Evolutionary conservation across 768 basidiomycete species (phyloP).

Genomic region (Lactarius trivialis): DNA sequence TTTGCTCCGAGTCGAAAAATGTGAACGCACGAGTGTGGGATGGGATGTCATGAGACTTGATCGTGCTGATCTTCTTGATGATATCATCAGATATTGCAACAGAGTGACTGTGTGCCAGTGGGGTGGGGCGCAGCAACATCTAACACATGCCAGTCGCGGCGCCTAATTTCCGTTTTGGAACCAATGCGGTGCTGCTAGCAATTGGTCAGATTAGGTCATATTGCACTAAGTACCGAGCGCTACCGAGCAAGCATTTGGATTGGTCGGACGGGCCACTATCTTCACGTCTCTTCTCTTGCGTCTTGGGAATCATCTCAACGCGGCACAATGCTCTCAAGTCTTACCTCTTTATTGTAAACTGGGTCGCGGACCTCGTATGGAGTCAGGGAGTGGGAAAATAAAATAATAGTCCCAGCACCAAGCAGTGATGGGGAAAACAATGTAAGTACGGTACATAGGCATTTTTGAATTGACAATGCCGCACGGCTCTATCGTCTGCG

Average conservation of each 20-base stretch:
- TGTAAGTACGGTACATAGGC: conserved; percentile 10
- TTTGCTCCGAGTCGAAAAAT: neutral
- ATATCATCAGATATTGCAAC: neutral
- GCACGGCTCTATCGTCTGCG: conserved; percentile 12
- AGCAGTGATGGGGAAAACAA: conserved; percentile 1
- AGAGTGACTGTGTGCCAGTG: too few species aligned
- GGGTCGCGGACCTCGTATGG: neutral
- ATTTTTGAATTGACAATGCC: conserved; percentile 7
- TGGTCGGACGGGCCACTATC: neutral
- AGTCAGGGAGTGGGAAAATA: neutral
- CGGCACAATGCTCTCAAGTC: neutral
- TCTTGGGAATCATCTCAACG: neutral
- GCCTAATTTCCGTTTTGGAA: neutral
- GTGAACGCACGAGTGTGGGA: neutral
- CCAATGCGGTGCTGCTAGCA: too few species aligned
- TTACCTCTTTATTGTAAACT: neutral
- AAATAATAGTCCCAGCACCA: neutral
- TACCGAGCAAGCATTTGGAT: neutral
- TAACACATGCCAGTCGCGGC: too few species aligned
- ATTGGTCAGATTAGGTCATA: too few species aligned
- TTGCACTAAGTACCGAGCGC: too few species aligned
- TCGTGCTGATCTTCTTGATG: neutral
- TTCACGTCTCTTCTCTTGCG: neutral
- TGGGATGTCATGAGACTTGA: neutral
- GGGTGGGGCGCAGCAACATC: neutral